phyloP scores from a whole-genome alignment of 371 early-diverging fungal genomes.

The Apophysomyces elegans region DNA sequence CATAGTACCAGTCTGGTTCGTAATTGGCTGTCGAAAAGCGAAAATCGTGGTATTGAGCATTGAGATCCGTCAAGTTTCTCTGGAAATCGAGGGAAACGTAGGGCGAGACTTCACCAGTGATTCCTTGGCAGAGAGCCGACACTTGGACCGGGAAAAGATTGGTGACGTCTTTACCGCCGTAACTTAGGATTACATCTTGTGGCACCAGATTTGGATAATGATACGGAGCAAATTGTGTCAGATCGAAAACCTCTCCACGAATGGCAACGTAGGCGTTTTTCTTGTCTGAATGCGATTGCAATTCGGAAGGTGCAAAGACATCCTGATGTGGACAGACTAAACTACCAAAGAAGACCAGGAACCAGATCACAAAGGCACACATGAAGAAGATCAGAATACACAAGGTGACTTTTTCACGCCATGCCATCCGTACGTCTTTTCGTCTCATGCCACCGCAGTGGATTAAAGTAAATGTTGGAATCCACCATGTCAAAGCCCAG shows the following conservation, averaged over 20 bases:
- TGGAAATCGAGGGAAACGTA: conserved; percentile 46
- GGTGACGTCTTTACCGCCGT: conserved; percentile 71
- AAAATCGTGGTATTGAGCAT: conserved; percentile 52
- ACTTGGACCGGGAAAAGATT: conserved; percentile 79
- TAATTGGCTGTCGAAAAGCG: conserved; percentile 42
- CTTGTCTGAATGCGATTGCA: conserved; percentile 48
- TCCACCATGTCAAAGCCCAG: conserved; percentile 89
- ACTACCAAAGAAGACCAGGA: conserved; percentile 86
- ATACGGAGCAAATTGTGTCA: conserved; percentile 62
- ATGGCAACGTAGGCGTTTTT: conserved; percentile 59
- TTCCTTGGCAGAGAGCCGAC: conserved; percentile 52
- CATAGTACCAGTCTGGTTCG: conserved; percentile 52
- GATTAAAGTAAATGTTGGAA: conserved; percentile 69
- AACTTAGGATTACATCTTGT: conserved; percentile 55
- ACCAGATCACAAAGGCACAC: conserved; percentile 85
- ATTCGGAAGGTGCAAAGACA: conserved; percentile 67
- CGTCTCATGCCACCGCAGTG: conserved; percentile 80
- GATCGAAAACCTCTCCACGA: conserved; percentile 78
- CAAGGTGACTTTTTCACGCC: conserved; percentile 96
- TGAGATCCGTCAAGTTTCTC: conserved; percentile 44
- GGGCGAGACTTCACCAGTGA: conserved; percentile 28
- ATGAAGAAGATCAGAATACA: conserved; percentile 85
- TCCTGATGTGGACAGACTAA: conserved; percentile 87
- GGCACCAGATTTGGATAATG: conserved; percentile 59
- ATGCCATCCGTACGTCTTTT: conserved; percentile 88